Evolutionary conservation across 2,329 filamentous ascomycete species (phyloP).

Genomic region (Anthostomella pinea): DNA sequence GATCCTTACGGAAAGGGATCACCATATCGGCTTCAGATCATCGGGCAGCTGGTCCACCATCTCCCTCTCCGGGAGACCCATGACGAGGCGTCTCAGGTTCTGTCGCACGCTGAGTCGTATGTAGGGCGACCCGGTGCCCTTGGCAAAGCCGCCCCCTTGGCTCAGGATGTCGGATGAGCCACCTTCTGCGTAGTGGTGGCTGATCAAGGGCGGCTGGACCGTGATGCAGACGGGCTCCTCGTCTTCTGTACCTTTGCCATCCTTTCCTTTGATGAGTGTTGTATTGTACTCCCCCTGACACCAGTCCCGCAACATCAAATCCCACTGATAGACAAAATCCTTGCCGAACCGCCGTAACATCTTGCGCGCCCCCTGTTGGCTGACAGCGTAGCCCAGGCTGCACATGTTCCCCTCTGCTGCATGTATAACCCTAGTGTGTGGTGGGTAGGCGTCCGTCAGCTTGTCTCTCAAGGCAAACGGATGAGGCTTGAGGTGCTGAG

Average conservation of each 20-base stretch:
- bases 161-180: conserved; percentile 24
- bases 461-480: conserved; percentile 22
- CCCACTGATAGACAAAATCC: conserved; percentile 28
- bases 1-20: neutral
- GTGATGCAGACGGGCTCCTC: conserved; percentile 22
- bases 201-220: conserved; percentile 28
- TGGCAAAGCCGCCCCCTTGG: conserved; percentile 23
- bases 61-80: conserved; percentile 7
- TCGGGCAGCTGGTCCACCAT: conserved; percentile 27
- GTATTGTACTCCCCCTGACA: conserved; percentile 22
- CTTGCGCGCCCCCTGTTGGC: conserved; percentile 34
- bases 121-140: conserved; percentile 22
- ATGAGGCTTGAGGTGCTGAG: conserved; percentile 26
- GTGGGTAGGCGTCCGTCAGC: conserved; percentile 22
- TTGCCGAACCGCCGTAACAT: conserved; percentile 31
- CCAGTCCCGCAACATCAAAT: conserved; percentile 26
- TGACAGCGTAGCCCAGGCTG: conserved; percentile 38
- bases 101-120: conserved; percentile 23
- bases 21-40: conserved; percentile 24
- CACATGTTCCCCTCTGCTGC: conserved; percentile 33
- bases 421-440: conserved; percentile 37
- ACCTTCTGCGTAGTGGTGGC: conserved; percentile 20
- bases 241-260: neutral
- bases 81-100: conserved; percentile 19
- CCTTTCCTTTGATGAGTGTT: no score